A percentile compares a stretch with the other conserved stretches of the same genome.
Conservation (phyloP, 1,284 basidiomycete genomes). For the Irpex sp. region DNA sequence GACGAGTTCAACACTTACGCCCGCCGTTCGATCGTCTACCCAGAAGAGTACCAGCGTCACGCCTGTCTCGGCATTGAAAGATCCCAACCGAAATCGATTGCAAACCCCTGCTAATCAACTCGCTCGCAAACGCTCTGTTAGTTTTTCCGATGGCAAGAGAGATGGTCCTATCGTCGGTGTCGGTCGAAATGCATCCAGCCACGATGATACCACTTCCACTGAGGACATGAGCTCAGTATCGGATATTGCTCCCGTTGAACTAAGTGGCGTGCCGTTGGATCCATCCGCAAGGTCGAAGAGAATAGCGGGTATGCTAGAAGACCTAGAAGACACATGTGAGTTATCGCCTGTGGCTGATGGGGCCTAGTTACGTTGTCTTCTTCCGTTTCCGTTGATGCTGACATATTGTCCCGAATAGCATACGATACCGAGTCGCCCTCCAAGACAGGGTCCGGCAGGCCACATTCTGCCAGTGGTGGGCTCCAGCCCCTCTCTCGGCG, state of each 20-base stretch:
- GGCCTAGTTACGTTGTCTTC: not conserved
- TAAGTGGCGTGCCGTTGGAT: conserved; percentile 26
- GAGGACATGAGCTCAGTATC: conserved; percentile 19
- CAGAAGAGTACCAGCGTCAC: conserved; percentile 48
- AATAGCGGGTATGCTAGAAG: conserved; percentile 72
- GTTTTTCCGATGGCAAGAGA: conserved; percentile 88
- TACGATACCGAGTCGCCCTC: conserved; percentile 57
- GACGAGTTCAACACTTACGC: conserved; percentile 26
- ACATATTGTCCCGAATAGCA: conserved; percentile 22
- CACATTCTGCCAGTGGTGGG: conserved; percentile 30
- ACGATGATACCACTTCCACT: conserved; percentile 31
- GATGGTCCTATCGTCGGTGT: conserved; percentile 78
- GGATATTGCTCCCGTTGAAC: conserved; percentile 8
- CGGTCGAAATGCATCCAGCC: conserved; percentile 28
- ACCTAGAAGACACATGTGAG: conserved; percentile 56
- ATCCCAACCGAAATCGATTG: conserved; percentile 36
- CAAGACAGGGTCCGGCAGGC: conserved; percentile 42
- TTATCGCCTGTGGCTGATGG: conserved; percentile 4
- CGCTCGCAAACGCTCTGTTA: conserved; percentile 74
- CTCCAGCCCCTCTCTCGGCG: conserved; percentile 42
- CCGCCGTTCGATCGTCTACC: conserved; percentile 44
- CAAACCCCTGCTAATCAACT: conserved; percentile 45
- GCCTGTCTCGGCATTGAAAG: conserved; percentile 51
- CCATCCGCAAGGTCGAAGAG: conserved; percentile 71
- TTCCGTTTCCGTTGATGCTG: not conserved